phyloP scores from a whole-genome alignment of 352 stramenopile species.

The Saprolegnia parasitica region DNA sequence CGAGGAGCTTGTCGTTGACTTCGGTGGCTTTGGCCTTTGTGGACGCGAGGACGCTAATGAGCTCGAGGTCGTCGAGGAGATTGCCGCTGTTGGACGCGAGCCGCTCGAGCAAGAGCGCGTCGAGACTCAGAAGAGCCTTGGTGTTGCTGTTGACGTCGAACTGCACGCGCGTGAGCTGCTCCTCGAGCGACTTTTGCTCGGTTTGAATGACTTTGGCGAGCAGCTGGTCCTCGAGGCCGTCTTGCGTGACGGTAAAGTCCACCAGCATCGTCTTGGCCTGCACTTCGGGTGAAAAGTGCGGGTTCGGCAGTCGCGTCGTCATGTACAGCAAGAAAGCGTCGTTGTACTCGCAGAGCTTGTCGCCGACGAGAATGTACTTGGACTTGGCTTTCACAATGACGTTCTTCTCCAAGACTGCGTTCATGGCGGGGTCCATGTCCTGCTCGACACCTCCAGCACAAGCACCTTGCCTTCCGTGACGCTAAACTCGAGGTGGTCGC shows the following conservation, averaged over 20 bases:
- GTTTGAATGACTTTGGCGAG: constrained; percentile 88
- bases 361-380: constrained; percentile 63
- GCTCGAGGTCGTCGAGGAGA: constrained; percentile 81
- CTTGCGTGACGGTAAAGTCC: constrained; percentile 90
- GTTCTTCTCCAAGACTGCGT: constrained; percentile 63
- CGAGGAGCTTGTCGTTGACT: constrained; percentile 88
- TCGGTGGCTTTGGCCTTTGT: constrained; percentile 88
- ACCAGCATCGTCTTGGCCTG: constrained; percentile 67
- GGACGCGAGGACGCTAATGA: constrained; percentile 79
- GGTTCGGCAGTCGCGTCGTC: constrained; percentile 57
- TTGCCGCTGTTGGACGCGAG: constrained; percentile 85
- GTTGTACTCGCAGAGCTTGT: constrained; percentile 61
- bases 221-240: constrained; percentile 88
- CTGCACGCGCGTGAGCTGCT: constrained; percentile 83
- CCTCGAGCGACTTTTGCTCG: constrained; percentile 86
- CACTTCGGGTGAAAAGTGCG: constrained; percentile 65
- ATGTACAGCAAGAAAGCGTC: constrained; percentile 66
- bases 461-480: constrained; percentile 85
- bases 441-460: constrained; percentile 72
- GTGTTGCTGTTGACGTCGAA: constrained; percentile 83
- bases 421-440: constrained; percentile 54
- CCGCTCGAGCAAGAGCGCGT: constrained; percentile 80
- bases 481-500: constrained; percentile 81
- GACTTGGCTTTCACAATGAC: constrained; percentile 54
- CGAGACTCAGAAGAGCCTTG: constrained; percentile 78